Conservation (phyloP, 2,329 filamentous ascomycete species). For the Diaporthe sp. region DNA sequence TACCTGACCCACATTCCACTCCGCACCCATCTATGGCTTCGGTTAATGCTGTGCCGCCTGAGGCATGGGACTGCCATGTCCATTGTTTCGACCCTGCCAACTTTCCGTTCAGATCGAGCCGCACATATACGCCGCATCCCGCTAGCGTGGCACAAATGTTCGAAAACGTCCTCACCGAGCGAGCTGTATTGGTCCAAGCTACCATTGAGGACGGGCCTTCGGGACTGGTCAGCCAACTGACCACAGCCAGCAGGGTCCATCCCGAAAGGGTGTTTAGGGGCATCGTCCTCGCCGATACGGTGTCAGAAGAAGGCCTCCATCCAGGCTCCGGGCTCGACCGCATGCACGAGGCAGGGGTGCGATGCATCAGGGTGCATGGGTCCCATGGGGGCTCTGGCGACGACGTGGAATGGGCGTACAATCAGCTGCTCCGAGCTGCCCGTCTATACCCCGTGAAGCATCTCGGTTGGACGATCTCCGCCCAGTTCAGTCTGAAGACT, state of each 20-base stretch:
- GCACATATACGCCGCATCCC: background rate
- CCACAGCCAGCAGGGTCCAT: background rate
- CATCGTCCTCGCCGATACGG: background rate
- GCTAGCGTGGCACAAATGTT: background rate
- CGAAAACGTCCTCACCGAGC: background rate
- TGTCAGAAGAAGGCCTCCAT: background rate
- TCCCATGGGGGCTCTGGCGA: background rate
- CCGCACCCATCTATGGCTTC: background rate
- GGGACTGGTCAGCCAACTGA: background rate
- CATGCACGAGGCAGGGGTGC: constrained; percentile 10
- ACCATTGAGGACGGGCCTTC: constrained; percentile 1
- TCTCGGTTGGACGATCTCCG: background rate
- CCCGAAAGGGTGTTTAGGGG: background rate
- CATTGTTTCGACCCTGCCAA: background rate
- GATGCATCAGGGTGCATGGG: background rate
- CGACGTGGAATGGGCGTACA: background rate
- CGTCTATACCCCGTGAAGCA: background rate
- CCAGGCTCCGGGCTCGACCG: background rate
- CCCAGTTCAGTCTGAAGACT: background rate
- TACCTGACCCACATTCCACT: background rate
- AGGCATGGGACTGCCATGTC: constrained; percentile 1
- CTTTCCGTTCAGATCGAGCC: background rate
- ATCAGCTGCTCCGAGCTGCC: background rate
- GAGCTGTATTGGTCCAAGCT: background rate
- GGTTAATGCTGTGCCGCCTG: background rate